Evolutionary conservation across 2,329 filamentous ascomycete genomes (phyloP).

Genomic region (Epichloe coenophiala): DNA sequence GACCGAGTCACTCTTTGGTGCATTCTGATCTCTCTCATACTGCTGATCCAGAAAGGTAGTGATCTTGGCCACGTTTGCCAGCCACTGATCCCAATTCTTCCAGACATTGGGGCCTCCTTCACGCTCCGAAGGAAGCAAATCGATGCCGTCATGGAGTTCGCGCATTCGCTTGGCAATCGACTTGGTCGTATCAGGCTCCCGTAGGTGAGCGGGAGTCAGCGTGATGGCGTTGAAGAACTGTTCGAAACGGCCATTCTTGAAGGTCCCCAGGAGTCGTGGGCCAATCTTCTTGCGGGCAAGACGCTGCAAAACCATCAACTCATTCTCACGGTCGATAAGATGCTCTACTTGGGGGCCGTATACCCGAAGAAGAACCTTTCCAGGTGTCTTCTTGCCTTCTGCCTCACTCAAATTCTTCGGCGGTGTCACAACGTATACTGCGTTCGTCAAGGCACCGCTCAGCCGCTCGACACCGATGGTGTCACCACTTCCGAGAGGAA

Average conservation of each 20-base stretch:
- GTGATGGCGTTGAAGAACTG: conserved; percentile 81
- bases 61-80: conserved; percentile 49
- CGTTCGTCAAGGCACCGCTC: conserved; percentile 89
- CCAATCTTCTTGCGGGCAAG: conserved; percentile 88
- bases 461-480: conserved; percentile 59
- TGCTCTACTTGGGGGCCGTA: conserved; percentile 94
- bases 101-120: conserved; percentile 72
- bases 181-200: conserved; percentile 68
- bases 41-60: conserved; percentile 45
- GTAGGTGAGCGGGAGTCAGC: conserved; percentile 62
- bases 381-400: conserved; percentile 31
- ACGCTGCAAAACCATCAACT: conserved; percentile 73
- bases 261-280: conserved; percentile 79
- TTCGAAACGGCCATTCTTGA: conserved; percentile 89
- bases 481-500: conserved; percentile 58
- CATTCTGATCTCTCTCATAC: conserved; percentile 29
- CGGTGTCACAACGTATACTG: conserved; percentile 86
- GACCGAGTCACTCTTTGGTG: conserved; percentile 13
- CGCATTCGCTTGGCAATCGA: conserved; percentile 97
- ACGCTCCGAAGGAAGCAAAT: conserved; percentile 66
- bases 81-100: conserved; percentile 92
- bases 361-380: conserved; percentile 77
- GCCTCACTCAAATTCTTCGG: conserved; percentile 43
- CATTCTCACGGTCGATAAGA: conserved; percentile 84
- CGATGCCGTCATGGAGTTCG: conserved; percentile 87